Percentiles rank a stretch among this genome's conserved stretches.
Evolutionary conservation across 2,329 filamentous ascomycete genomes (phyloP).

Genomic region (Epicoccum sorghinum): DNA sequence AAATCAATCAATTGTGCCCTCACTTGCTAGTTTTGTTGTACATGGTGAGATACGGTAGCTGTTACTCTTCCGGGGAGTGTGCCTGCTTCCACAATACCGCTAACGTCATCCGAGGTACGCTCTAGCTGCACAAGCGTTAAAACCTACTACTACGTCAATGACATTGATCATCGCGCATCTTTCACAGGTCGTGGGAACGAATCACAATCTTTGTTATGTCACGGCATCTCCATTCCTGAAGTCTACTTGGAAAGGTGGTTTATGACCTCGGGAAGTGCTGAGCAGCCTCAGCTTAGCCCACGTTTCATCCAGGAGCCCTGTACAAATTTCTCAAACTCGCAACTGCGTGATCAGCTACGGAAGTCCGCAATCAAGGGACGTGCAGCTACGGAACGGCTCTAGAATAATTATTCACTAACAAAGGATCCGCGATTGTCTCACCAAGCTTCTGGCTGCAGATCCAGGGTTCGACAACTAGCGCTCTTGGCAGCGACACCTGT

Average conservation of each 20-base stretch:
- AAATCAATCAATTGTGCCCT: neutral
- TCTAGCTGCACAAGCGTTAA: neutral
- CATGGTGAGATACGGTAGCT: neutral
- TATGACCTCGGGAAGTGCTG: neutral
- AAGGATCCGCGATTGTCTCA: constrained; percentile 13
- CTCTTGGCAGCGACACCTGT: constrained; percentile 26
- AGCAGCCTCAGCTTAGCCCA: neutral
- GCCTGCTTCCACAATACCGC: neutral
- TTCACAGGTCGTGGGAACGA: neutral
- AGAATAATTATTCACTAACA: constrained; percentile 15
- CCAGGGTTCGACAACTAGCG: constrained; percentile 20
- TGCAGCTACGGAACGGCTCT: constrained; percentile 11
- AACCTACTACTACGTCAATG: neutral
- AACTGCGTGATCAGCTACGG: neutral
- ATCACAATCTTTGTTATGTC: neutral
- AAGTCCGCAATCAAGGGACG: constrained; percentile 11
- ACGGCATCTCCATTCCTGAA: neutral
- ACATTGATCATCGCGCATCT: neutral
- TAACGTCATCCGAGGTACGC: neutral
- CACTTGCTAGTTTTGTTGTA: neutral
- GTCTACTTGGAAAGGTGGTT: neutral
- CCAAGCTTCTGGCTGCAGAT: constrained; percentile 27
- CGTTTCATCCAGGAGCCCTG: constrained; percentile 10
- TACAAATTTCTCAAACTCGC: constrained; percentile 11
- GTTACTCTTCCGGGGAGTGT: neutral